A percentile compares a stretch with the other conserved stretches of the same genome.
These are phyloP conservation scores for Sphagnum tenellum DNA, from an alignment of 225 moss, liverwort and hornwort species.

Conservation along the genomic window DNA sequence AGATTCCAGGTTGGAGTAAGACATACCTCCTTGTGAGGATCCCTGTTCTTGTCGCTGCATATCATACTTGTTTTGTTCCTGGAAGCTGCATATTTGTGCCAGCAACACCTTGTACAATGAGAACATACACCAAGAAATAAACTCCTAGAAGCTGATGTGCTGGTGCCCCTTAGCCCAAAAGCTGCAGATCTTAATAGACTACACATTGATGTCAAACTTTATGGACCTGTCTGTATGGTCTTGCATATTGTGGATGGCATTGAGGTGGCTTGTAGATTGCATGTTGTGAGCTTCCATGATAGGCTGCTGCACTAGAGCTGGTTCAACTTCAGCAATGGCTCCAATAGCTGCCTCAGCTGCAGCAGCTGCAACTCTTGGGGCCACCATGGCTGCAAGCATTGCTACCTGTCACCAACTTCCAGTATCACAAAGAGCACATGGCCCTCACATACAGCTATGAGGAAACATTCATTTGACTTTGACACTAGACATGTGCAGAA, in stretches of 20 bases:
- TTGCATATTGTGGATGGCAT: slow-evolving; percentile 14
- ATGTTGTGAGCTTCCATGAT: slow-evolving; percentile 33
- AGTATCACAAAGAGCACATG: slow-evolving; percentile 6
- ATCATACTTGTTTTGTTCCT: slow-evolving; percentile 13
- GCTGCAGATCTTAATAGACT: no score
- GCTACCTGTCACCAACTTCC: slow-evolving; percentile 46
- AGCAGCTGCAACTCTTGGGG: slow-evolving; percentile 82
- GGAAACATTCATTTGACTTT: background rate
- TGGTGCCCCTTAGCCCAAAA: no score
- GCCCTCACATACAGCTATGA: slow-evolving; percentile 6
- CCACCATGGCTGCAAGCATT: slow-evolving; percentile 79
- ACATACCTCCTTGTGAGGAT: slow-evolving; percentile 17
- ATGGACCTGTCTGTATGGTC: slow-evolving; percentile 44
- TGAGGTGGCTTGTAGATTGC: slow-evolving; percentile 17
- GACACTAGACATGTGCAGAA: no score
- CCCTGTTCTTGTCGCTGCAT: slow-evolving; percentile 19
- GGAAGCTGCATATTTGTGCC: slow-evolving; percentile 11
- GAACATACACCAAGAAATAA: no score
- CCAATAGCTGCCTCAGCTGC: slow-evolving; percentile 83
- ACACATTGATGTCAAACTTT: no score
- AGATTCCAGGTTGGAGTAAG: background rate
- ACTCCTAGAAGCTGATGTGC: no score
- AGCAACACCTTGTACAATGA: background rate
- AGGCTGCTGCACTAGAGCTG: slow-evolving; percentile 54
- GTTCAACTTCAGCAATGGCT: slow-evolving; percentile 73